Evolutionary conservation across 2,329 filamentous ascomycete species (phyloP), one percentile per base, ranked within the genome.

Genomic region (Botrytis fabae): DNA sequence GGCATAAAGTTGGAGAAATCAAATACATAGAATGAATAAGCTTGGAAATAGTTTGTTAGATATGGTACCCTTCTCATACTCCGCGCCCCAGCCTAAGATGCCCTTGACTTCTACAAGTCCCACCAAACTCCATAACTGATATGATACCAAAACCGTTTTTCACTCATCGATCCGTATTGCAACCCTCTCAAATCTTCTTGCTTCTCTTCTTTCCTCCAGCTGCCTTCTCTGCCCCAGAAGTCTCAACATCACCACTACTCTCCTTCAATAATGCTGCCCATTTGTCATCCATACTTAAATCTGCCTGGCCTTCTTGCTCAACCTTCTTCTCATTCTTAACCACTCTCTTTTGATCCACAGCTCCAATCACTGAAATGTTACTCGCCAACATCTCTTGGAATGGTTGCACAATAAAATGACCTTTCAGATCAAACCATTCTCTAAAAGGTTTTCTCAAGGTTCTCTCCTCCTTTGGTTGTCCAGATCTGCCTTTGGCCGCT

Each of bases 301-400:
- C 65, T 44, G 66, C 74, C 8, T 72, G 73, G 16, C 63, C 75
- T 54, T 74, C 74, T n/a, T 74, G 64, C 28, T 74, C 70, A 51
- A n/a, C 62, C 70, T 73, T 74, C 10, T 73, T 73, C 28, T 70
- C 75, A 44, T 74, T 74, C 20, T 74, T 73, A 2, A 81, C 82
- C n/a, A 85, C 85, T 72, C 86, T 85, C 81, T 88, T 87, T 54
- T 90, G 87, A 78, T 95, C 93, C 46, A 86, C 86, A 77, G 85
- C 86, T 69, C 90, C 92, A 75, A 95, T 86, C 46, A 87, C 80
- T 1, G 90, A 88, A 5, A 95, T 85, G 59, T 87, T 86, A n/a
- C 86, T 87, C 18, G 92, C 92, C 65, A 96, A 85, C 84, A 93
- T 89, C 80, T 90, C 88, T 86, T 96, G 93, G 83, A 96, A 95